Evolutionary conservation across 176 grass and related monocot genomes (phyloP).

Genomic region (Triticum monococcum): DNA sequence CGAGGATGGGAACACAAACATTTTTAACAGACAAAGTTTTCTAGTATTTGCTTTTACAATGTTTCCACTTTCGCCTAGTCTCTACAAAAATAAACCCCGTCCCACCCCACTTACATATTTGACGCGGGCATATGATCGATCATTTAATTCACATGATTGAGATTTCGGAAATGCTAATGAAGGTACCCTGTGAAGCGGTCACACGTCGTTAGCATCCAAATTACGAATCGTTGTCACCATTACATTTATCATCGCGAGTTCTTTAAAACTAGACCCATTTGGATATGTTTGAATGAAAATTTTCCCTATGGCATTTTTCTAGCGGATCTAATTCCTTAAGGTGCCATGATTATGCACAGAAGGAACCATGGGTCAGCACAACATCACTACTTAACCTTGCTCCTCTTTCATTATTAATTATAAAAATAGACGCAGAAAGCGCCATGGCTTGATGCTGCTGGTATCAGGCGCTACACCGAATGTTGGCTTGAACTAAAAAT

Average conservation of each 20-base stretch:
- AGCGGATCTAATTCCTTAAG: background rate
- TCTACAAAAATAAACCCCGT: background rate
- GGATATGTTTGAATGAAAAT: background rate
- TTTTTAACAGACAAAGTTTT: background rate
- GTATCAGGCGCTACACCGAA: background rate
- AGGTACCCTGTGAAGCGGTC: background rate
- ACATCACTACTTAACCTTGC: background rate
- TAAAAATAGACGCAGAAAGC: background rate
- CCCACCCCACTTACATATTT: conserved; percentile 2
- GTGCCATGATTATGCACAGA: background rate
- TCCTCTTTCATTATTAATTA: conserved; percentile 6
- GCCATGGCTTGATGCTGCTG: background rate
- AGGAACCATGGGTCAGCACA: background rate
- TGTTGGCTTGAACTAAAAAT: conserved; percentile 1
- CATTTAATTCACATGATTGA: conserved; percentile 26
- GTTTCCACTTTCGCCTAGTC: background rate
- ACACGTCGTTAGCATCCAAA: background rate
- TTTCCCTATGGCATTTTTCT: background rate
- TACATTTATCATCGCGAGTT: background rate
- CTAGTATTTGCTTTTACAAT: background rate
- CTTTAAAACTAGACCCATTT: background rate
- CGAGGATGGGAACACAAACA: background rate
- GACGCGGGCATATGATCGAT: background rate
- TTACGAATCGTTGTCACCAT: background rate
- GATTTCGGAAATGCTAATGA: background rate